Evolutionary conservation across 2,329 filamentous ascomycete species (phyloP), one percentile per base, ranked within the genome.

Genomic region (Madurella mycetomatis): DNA sequence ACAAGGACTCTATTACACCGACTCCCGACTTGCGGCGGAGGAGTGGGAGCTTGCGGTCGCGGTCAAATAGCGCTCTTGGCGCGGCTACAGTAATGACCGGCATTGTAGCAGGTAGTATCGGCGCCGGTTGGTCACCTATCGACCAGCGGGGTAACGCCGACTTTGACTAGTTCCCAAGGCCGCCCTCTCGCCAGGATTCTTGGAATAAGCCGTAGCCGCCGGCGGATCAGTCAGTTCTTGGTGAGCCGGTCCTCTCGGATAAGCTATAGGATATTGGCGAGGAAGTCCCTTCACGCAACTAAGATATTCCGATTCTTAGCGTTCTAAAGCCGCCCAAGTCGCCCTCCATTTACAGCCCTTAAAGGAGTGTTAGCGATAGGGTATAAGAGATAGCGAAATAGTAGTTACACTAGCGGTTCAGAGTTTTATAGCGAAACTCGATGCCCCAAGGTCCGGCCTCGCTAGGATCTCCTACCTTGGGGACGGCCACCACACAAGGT

Each of bases 61-160:
- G 84, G 54, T 82, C 80, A 41, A 86, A 86, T 69, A 90, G 87
- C 30, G 86, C 86, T 1, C 77, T 92, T 11, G 87, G 85, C 11
- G 86, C 87, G 1, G 85, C 87, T 1, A 84, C 85, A 7, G 87
- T 90, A 57, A 91, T 91, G 88, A 86, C 88, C n/a, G 88, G 88
- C 57, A 86, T 92, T 54, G 83, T 92, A 47, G 88, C 87, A 9
- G 88, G 87, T 42, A 86, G 85, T 64, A 82, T 92, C 34, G 87
- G 84, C 34, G 87, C 84, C 13, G 86, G 85, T 30, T 92, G 87
- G 87, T 88, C 86, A 46, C 88, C 88, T 1, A 80, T 84, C 51
- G 84, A 85, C 56, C 73, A 81, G 9, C 72, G 69, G 47, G 66
- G 62, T 16, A 71, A 70, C 48, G 64, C 68, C 30, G 71, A 72